phyloP scores from a whole-genome alignment of 73 alveolate species.

The Blepharisma japonicum region DNA sequence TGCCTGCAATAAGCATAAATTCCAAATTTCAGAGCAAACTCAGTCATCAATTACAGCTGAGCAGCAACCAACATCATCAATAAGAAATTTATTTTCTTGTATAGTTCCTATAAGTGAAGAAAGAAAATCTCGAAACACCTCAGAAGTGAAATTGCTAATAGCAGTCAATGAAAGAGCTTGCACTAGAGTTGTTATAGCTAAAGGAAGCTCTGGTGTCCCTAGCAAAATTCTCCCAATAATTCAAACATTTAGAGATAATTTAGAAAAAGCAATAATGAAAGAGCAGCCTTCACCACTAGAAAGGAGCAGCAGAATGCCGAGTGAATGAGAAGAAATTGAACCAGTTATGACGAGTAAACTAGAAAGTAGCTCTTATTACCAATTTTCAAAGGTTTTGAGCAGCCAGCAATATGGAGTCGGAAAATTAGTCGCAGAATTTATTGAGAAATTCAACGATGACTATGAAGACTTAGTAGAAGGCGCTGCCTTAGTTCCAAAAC shows the following conservation, averaged over 20 bases:
- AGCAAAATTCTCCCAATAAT: background rate
- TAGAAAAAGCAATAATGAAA: background rate
- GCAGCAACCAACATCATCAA: background rate
- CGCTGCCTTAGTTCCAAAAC: background rate
- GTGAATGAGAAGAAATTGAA: background rate
- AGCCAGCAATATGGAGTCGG: background rate
- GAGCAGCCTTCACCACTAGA: too few species aligned
- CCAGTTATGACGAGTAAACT: background rate
- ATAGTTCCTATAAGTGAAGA: conserved; percentile 16
- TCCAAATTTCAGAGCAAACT: conserved; percentile 14
- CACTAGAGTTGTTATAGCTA: conserved; percentile 13
- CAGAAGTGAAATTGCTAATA: background rate
- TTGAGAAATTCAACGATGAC: background rate
- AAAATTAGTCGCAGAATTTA: background rate
- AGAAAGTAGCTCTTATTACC: conserved; percentile 12
- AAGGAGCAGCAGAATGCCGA: too few species aligned
- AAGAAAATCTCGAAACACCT: background rate
- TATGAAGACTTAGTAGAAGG: background rate
- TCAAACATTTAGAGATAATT: background rate
- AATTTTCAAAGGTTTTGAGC: conserved; percentile 17
- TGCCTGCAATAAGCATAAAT: conserved; percentile 1
- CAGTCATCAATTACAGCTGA: conserved; percentile 7
- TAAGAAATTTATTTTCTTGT: conserved; percentile 14
- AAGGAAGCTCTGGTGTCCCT: conserved; percentile 14
- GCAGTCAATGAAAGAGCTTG: conserved; percentile 16